Evolutionary conservation across 495 filamentous ascomycete genomes (phyloP).

Genomic region (Neurospora sp.): DNA sequence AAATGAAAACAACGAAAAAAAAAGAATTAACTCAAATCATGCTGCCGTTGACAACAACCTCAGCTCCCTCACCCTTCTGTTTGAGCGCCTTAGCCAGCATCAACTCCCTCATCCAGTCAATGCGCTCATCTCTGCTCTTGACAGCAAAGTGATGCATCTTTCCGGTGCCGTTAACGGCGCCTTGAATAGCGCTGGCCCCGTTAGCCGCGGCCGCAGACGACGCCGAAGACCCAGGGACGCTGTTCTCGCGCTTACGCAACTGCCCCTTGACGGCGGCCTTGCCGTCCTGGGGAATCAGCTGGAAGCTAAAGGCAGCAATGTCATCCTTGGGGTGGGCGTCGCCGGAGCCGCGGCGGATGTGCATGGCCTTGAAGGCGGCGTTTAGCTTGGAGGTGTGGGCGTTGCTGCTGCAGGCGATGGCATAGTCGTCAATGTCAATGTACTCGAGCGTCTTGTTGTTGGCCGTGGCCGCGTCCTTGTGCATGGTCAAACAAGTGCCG

Average conservation of each 20-base stretch:
- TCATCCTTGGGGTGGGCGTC: conserved; percentile 32
- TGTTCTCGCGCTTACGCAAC: conserved; percentile 35
- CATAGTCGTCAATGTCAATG: conserved; percentile 92
- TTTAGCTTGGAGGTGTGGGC: conserved; percentile 66
- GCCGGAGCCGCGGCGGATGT: conserved; percentile 49
- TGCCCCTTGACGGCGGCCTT: conserved; percentile 32
- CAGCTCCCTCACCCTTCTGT: conserved; percentile 72
- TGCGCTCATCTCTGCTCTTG: conserved; percentile 73
- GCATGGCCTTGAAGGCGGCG: conserved; percentile 78
- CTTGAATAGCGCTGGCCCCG: conserved; percentile 15
- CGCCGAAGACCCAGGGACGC: conserved; percentile 8
- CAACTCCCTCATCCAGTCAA: conserved; percentile 96
- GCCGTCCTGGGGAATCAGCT: conserved; percentile 66
- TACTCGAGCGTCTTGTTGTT: conserved; percentile 55
- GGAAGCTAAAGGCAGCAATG: conserved; percentile 74
- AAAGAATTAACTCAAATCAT: conserved; percentile 42
- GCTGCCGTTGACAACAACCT: conserved; percentile 73
- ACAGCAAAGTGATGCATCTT: conserved; percentile 96
- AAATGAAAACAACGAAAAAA: not conserved
- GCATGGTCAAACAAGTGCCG: conserved; percentile 77
- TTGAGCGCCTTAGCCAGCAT: conserved; percentile 90
- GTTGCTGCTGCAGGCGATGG: conserved; percentile 75
- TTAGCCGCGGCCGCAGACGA: not conserved
- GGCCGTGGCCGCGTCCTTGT: conserved; percentile 50
- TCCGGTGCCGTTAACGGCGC: conserved; percentile 45